These are phyloP conservation scores for Tardiomyces blankii DNA, from an alignment of 1,139 yeast species.

Conservation along the genomic window DNA sequence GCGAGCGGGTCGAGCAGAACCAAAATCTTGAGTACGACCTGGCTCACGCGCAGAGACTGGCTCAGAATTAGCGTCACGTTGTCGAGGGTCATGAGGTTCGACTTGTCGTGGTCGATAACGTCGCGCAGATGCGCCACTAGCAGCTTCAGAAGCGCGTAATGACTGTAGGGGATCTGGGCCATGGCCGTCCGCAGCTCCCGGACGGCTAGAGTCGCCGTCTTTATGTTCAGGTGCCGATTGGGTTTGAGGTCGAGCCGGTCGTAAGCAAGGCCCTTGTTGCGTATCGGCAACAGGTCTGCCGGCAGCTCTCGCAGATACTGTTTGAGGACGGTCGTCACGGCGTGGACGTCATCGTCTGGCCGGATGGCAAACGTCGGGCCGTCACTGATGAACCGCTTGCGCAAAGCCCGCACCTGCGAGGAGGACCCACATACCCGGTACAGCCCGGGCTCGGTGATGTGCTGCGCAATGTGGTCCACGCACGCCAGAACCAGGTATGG, in stretches of 20 bases:
- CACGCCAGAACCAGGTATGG: constrained; percentile 2
- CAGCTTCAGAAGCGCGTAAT: constrained; percentile 19
- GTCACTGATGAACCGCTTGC: constrained; percentile 48
- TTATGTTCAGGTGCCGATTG: neutral
- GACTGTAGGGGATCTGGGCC: constrained; percentile 12
- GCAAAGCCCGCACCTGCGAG: constrained; percentile 50
- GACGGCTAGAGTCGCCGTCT: constrained; percentile 2
- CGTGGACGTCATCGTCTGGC: constrained; percentile 62
- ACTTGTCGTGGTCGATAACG: constrained; percentile 11
- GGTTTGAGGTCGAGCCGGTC: neutral
- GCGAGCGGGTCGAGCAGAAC: neutral
- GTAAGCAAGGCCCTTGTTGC: constrained; percentile 10
- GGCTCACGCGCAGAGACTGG: constrained; percentile 22
- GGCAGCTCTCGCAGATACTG: constrained; percentile 71
- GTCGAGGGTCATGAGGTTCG: constrained; percentile 21
- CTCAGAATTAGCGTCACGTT: constrained; percentile 22
- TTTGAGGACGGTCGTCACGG: constrained; percentile 73
- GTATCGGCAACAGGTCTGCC: constrained; percentile 51
- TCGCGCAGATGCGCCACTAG: constrained; percentile 17
- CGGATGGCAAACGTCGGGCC: constrained; percentile 53
- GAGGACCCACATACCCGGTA: constrained; percentile 75
- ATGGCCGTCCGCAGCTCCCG: constrained; percentile 14
- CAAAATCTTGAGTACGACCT: constrained; percentile 14
- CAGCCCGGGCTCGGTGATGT: constrained; percentile 63
- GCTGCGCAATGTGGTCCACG: constrained; percentile 1